Evolutionary conservation across 1,139 yeast genomes (phyloP).

Genomic region (Geotrichum macrosporum): DNA sequence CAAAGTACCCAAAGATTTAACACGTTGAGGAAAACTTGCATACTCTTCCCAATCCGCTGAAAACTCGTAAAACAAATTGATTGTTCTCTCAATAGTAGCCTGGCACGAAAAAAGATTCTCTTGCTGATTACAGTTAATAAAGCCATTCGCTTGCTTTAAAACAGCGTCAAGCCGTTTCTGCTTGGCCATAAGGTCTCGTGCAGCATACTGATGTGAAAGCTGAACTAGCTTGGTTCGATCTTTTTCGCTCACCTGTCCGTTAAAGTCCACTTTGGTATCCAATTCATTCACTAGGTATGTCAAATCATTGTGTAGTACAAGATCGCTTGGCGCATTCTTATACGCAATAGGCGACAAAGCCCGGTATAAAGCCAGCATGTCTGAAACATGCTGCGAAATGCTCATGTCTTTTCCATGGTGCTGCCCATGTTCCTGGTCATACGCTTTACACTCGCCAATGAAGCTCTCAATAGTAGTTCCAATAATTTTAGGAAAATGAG

Average conservation of each 20-base stretch:
- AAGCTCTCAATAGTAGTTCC: slow-evolving; percentile 11
- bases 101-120: slow-evolving; percentile 28
- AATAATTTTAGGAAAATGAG: slow-evolving; percentile 15
- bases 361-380: slow-evolving; percentile 30
- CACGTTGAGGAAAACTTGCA: slow-evolving; percentile 29
- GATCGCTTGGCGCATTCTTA: slow-evolving; percentile 21
- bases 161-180: slow-evolving; percentile 15
- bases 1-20: slow-evolving; percentile 31
- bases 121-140: slow-evolving; percentile 27
- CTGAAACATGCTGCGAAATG: slow-evolving; percentile 26
- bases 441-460: slow-evolving; percentile 10
- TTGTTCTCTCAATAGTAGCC: slow-evolving; percentile 27
- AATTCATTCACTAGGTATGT: slow-evolving; percentile 17
- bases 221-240: slow-evolving; percentile 8
- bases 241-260: background rate
- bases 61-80: slow-evolving; percentile 24
- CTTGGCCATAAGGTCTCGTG: slow-evolving; percentile 5
- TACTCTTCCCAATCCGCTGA: slow-evolving; percentile 26
- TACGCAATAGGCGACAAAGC: slow-evolving; percentile 31
- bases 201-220: background rate
- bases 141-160: slow-evolving; percentile 25
- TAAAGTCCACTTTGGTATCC: slow-evolving; percentile 6
- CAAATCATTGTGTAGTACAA: slow-evolving; percentile 30
- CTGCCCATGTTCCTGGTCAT: background rate
- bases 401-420: background rate